Evolutionary conservation across 2,329 filamentous ascomycete genomes (phyloP).

Genomic region (Hyphodiscus sp.): DNA sequence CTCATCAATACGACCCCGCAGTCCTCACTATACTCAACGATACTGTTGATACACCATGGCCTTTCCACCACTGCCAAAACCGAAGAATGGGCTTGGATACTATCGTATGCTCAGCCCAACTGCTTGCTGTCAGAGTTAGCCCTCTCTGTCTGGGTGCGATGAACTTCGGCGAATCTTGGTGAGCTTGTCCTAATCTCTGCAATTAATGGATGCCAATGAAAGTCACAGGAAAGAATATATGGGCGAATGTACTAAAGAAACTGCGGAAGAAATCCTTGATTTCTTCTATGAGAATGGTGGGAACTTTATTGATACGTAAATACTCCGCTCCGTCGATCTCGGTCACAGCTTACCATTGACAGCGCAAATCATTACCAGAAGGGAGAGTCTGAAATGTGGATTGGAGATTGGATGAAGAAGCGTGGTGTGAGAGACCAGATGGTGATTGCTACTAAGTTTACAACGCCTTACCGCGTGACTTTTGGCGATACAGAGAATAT

Average conservation of each 20-base stretch:
- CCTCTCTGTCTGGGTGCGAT: conserved; percentile 57
- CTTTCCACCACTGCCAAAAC: conserved; percentile 26
- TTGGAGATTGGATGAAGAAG: conserved; percentile 49
- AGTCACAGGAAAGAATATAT: conserved; percentile 36
- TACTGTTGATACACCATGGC: background rate
- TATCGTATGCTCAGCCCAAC: conserved; percentile 59
- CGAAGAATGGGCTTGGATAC: conserved; percentile 53
- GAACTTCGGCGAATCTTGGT: conserved; percentile 53
- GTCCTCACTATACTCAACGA: too few species aligned
- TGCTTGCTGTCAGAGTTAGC: conserved; percentile 56
- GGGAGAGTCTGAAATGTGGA: conserved; percentile 47
- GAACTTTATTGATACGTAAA: conserved; percentile 52
- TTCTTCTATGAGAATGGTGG: conserved; percentile 48
- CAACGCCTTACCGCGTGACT: conserved; percentile 4
- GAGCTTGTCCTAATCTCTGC: background rate
- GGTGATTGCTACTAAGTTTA: conserved; percentile 39
- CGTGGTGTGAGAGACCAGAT: conserved; percentile 43
- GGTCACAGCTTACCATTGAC: conserved; percentile 29
- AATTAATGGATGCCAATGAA: background rate
- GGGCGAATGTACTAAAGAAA: conserved; percentile 47
- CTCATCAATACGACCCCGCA: too few species aligned
- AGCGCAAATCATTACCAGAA: conserved; percentile 46
- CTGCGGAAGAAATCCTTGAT: conserved; percentile 50
- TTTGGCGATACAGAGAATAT: conserved; percentile 3
- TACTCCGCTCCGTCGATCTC: background rate